A percentile compares a stretch with the other conserved stretches of the same genome.
These are phyloP conservation scores for Ustilago xerochloae DNA, from an alignment of 1,284 basidiomycete genomes.

Conservation along the genomic window DNA sequence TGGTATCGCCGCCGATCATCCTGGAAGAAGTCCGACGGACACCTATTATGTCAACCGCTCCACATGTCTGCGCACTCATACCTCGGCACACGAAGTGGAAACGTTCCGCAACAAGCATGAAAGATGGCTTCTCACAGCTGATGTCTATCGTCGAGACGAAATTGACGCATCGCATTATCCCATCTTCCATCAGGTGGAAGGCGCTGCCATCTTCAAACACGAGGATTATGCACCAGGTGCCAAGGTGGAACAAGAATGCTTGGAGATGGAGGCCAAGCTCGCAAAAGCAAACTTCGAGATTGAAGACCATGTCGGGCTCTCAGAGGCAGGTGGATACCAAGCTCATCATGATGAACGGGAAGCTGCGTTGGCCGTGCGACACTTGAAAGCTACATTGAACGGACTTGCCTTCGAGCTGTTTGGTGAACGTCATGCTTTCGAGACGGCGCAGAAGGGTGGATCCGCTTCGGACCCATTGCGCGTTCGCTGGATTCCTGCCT, in stretches of 20 bases:
- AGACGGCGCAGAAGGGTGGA: slow-evolving; percentile 66
- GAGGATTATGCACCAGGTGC: slow-evolving; percentile 70
- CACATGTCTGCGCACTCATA: slow-evolving; percentile 95
- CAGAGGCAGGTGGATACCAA: slow-evolving; percentile 83
- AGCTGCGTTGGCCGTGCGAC: slow-evolving; percentile 76
- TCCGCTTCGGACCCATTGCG: slow-evolving; percentile 74
- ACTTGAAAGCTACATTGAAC: slow-evolving; percentile 93
- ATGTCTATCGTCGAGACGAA: slow-evolving; percentile 98
- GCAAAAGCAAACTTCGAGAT: slow-evolving; percentile 75
- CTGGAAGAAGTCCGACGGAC: slow-evolving; percentile 87
- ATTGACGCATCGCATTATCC: slow-evolving; percentile 97
- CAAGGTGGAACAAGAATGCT: slow-evolving; percentile 72
- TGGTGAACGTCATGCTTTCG: slow-evolving; percentile 68
- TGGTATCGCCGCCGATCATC: slow-evolving; percentile 91
- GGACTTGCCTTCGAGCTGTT: slow-evolving; percentile 86
- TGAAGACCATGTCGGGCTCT: slow-evolving; percentile 80
- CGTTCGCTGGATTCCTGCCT: slow-evolving; percentile 96
- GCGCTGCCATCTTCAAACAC: slow-evolving; percentile 80
- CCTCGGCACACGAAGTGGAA: slow-evolving; percentile 96
- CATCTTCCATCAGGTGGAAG: slow-evolving; percentile 99
- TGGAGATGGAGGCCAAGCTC: slow-evolving; percentile 72
- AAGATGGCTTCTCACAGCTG: slow-evolving; percentile 92
- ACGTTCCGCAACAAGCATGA: slow-evolving; percentile 81
- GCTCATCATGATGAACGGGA: slow-evolving; percentile 74
- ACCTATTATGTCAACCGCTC: slow-evolving; percentile 94